Base-by-base conservation (phyloP, 805 yeast genomes). In the Schizosaccharomyces cryophilus region DNA sequence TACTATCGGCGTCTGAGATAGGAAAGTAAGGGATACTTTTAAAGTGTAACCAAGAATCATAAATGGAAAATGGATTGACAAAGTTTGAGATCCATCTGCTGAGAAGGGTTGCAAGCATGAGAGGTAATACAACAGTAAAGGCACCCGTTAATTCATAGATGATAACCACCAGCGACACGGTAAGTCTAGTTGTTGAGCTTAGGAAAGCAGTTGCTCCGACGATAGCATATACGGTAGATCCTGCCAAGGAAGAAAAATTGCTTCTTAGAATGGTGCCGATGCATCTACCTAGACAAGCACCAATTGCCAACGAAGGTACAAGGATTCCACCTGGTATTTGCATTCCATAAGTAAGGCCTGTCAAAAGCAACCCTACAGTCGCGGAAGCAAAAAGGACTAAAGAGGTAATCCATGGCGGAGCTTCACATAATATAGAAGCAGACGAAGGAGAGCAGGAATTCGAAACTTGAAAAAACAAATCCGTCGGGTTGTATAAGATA, bases 121-220 rank as follows among this genome's bases (percentile, higher is more conserved):
- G 86, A 1, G 99, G 99, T 13, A 94, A 77, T 63, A 93, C 85
- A 69, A 87, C 90, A 59, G 84, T 80, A 61, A 89, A 74, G 0
- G 98, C 98, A 42, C 98, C 99, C 0, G 99, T 93, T 61, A 93
- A 73, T 72, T 93, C 97, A 71, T 88, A 86, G 95, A 93, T 87
- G 51, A 94, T 84, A 17, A 93, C 86, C 1, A 89, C 97, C 26
- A 90, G 96, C 0, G 97, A 83, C 7, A 93, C 83, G 0, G 95
- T 87, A 63, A 93, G 74, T 68, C 90, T 89, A 29, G 96, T 93
- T 42, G 93, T 90, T 2, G 98, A 98, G 69, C 94, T 82, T 58
- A 93, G 75, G 0, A 95, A 85, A 2, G 96, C 95, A 0, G 90
- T 97, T 0, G 99, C 96, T 2, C 98, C 99, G 38, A 93, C 73